Conservation (phyloP, 2,329 filamentous ascomycete species). For the Thielaviopsis musarum region DNA sequence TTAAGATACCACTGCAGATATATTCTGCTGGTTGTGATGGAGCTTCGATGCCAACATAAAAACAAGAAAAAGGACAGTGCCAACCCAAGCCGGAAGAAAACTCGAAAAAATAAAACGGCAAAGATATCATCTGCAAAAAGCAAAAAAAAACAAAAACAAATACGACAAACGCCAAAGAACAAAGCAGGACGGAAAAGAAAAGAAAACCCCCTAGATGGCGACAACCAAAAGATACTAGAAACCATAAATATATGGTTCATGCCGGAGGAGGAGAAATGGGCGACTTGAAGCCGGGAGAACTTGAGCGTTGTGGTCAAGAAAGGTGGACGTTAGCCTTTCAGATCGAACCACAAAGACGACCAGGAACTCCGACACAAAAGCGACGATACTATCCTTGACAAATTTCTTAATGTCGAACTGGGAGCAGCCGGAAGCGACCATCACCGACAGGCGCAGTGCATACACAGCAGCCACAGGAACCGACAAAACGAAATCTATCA, state of each 20-base stretch:
- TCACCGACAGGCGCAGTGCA: not conserved
- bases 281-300: not conserved
- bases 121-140: not conserved
- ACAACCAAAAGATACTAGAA: not conserved
- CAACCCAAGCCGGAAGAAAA: not conserved
- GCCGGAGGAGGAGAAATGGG: not conserved
- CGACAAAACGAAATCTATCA: not conserved
- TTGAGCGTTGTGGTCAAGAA: not conserved
- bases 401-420: not conserved
- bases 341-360: not conserved
- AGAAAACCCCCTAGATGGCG: not conserved
- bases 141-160: not conserved
- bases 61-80: not conserved
- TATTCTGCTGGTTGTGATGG: not conserved
- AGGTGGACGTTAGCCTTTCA: not conserved
- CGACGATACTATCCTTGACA: not conserved
- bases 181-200: not conserved
- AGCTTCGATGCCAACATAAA: not conserved
- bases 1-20: not conserved
- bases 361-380: not conserved
- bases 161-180: not conserved
- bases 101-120: not conserved
- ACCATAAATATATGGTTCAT: not conserved
- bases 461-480: not conserved
- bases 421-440: not conserved